A percentile compares a stretch with the other conserved stretches of the same genome.
phyloP scores from a whole-genome alignment of 306 rosid species.

The Quillaja saponaria region DNA sequence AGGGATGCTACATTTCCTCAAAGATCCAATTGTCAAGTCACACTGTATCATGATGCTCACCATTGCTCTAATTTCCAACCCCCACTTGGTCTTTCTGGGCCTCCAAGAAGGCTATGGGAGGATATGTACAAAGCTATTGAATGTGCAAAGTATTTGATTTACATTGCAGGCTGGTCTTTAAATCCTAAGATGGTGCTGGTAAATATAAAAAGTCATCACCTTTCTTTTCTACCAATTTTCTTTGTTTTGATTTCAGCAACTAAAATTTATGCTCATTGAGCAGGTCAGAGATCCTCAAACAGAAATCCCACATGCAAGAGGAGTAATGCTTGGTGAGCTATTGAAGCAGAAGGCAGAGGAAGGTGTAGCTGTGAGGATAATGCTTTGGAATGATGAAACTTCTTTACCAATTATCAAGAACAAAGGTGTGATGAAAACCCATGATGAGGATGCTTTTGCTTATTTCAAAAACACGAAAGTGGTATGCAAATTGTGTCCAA shows the following conservation, averaged over 20 bases:
- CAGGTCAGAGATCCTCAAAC: slow-evolving; percentile 88
- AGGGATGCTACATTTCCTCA: slow-evolving; percentile 70
- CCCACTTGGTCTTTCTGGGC: slow-evolving; percentile 47
- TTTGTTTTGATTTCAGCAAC: slow-evolving; percentile 6
- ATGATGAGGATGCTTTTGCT: slow-evolving; percentile 77
- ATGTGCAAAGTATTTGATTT: slow-evolving; percentile 71
- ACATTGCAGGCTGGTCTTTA: slow-evolving; percentile 96
- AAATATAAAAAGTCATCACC: slow-evolving; percentile 19
- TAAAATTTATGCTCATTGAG: slow-evolving; percentile 15
- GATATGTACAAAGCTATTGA: slow-evolving; percentile 90
- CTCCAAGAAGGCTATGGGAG: slow-evolving; percentile 82
- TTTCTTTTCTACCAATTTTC: background rate
- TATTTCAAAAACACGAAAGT: slow-evolving; percentile 73
- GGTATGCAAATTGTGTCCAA: slow-evolving; percentile 76
- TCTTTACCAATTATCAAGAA: slow-evolving; percentile 75
- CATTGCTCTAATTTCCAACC: slow-evolving; percentile 71
- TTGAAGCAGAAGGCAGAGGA: slow-evolving; percentile 85
- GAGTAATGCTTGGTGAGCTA: slow-evolving; percentile 78
- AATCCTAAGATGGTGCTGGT: slow-evolving; percentile 84
- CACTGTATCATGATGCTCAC: slow-evolving; percentile 92
- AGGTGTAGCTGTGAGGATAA: slow-evolving; percentile 84
- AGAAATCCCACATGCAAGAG: slow-evolving; percentile 74
- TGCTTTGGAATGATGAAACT: slow-evolving; percentile 96
- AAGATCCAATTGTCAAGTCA: slow-evolving; percentile 76
- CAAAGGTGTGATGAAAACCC: slow-evolving; percentile 82